Percentiles rank a stretch among this genome's conserved stretches.
Conservation (phyloP, 1,284 basidiomycete genomes). For the Boletellus deceptivus region DNA sequence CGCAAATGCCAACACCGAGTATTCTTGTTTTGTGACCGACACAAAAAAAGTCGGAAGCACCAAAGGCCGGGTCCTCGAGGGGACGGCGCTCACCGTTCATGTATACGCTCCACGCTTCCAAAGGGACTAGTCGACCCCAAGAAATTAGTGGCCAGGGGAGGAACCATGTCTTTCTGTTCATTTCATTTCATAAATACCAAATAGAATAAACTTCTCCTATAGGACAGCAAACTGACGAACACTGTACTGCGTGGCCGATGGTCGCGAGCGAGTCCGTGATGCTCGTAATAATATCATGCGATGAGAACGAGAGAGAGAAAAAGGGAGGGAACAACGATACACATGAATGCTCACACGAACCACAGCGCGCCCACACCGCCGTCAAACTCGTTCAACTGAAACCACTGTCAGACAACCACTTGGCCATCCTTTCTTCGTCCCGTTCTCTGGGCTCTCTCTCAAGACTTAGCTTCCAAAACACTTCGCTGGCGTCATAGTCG, state of each 20-base stretch:
- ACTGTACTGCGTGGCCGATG: neutral
- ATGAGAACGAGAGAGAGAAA: neutral
- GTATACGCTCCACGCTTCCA: too few species aligned
- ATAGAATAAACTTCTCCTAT: conserved; percentile 16
- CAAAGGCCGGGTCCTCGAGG: too few species aligned
- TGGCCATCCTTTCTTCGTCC: conserved; percentile 69
- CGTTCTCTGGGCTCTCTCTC: conserved; percentile 73
- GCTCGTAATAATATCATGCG: neutral
- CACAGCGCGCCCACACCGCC: too few species aligned
- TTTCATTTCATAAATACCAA: conserved; percentile 21
- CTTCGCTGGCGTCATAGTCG: conserved; percentile 42
- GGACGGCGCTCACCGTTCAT: too few species aligned
- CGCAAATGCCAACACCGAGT: too few species aligned
- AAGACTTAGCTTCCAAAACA: conserved; percentile 66
- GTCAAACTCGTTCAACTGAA: conserved; percentile 38
- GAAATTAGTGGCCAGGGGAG: too few species aligned
- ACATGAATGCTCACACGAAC: neutral
- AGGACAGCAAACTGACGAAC: neutral
- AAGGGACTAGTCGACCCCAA: too few species aligned
- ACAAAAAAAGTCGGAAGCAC: too few species aligned
- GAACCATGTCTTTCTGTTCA: neutral
- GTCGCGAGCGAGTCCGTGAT: conserved; percentile 6
- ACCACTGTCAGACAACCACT: conserved; percentile 61
- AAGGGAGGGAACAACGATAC: neutral
- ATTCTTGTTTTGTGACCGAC: too few species aligned